Percentiles rank a stretch among this genome's conserved stretches.
phyloP scores from a whole-genome alignment of 805 yeast species.

The Pichia insulana region DNA sequence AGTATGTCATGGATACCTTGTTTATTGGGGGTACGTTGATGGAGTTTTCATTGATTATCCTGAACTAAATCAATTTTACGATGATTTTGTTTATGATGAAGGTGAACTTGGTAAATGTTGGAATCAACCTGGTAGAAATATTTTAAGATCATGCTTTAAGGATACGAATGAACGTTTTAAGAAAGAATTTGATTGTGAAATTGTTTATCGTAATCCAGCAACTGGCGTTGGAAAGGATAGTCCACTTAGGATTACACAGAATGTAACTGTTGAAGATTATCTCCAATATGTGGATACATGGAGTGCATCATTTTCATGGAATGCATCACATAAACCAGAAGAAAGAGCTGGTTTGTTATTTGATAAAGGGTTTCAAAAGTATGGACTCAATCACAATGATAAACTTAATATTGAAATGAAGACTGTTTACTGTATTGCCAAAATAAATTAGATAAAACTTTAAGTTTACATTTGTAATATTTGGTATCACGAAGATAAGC shows the following conservation, averaged over 20 bases:
- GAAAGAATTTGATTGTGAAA: constrained; percentile 23
- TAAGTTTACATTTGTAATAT: neutral
- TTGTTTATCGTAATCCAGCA: constrained; percentile 24
- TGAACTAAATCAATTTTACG: constrained; percentile 36
- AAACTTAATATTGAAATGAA: constrained; percentile 38
- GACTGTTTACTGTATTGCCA: constrained; percentile 35
- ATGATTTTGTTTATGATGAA: constrained; percentile 34
- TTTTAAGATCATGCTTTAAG: constrained; percentile 37
- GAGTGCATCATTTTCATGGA: constrained; percentile 60
- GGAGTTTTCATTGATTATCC: constrained; percentile 48
- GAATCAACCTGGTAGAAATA: constrained; percentile 75
- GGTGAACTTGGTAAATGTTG: constrained; percentile 58
- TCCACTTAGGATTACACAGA: constrained; percentile 27
- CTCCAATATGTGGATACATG: constrained; percentile 54
- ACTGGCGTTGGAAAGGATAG: neutral
- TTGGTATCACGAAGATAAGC: neutral
- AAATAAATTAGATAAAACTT: neutral
- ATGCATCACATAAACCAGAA: constrained; percentile 28
- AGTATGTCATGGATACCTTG: constrained; percentile 38
- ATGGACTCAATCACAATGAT: constrained; percentile 31
- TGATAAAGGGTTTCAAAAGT: constrained; percentile 25
- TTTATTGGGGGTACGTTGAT: constrained; percentile 75
- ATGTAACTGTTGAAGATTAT: constrained; percentile 38
- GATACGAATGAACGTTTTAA: constrained; percentile 29
- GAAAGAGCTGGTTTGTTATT: constrained; percentile 30